Evolutionary conservation across 2,329 filamentous ascomycete species (phyloP), one percentile per base, ranked within the genome.

Genomic region (Leptosphaerulina australis): DNA sequence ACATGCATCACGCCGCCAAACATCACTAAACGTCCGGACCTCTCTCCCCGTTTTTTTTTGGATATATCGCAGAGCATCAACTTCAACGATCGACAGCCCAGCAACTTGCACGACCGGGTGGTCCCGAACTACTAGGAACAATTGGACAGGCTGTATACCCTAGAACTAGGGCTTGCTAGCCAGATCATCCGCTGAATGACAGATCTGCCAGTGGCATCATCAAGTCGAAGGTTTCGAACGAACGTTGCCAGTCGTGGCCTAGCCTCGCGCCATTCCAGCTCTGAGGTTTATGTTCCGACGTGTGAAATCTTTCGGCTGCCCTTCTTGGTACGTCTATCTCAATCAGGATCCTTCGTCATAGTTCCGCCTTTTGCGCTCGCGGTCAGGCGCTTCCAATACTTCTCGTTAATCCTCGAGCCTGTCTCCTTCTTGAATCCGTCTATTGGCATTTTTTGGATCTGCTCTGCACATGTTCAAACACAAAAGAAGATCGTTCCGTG

Each of bases 401-500:
- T 36, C 26, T 17, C 30, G 20, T 41, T 21, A 30, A 44, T 44
- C 35, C 17, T 39, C 18, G n/a, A 22, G 36, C 33, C 39, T 31
- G 25, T 31, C 37, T n/a, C 22, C 14, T 39, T 3, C 33, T 33
- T 38, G 34, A 37, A 36, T 26, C 44, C 21, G 25, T 25, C 17
- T 37, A 40, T 54, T 49, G 49, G 31, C n/a, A n/a, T 28, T 21
- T 45, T 44, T 12, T 36, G 25, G 17, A 10, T 22, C 18, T 36
- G 15, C 44, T 26, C 56, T 64, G 55, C 45, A 60, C 37, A 61
- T 70, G 50, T 67, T 69, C 53, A 70, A 66, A 54, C 59, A 56
- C 55, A 67, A 62, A 55, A 68, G 64, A 53, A 65, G 62, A 47
- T 68, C 66, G 25, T 58, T 64, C 56, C 66, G 70, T 55, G 53